A percentile compares a stretch with the other conserved stretches of the same genome.
Conservation (phyloP, 2,329 filamentous ascomycete genomes). For the Ophiosphaerella narmari region DNA sequence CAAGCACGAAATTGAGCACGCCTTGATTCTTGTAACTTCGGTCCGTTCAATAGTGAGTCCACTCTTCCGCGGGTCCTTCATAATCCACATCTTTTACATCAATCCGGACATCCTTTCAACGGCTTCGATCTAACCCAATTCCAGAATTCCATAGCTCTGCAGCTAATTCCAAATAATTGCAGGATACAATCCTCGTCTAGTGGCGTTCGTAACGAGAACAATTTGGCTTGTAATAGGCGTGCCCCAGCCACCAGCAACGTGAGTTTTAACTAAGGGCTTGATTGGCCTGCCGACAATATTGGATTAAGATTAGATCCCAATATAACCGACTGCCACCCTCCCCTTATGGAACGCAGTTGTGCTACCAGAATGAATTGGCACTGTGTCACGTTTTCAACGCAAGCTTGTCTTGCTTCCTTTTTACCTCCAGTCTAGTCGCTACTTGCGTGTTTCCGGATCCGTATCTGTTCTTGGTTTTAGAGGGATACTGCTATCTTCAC, state of each 20-base stretch:
- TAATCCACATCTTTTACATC: conserved; percentile 31
- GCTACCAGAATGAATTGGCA: neutral
- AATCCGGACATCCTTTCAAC: conserved; percentile 8
- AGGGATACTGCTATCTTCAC: too few species aligned
- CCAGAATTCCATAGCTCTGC: conserved; percentile 36
- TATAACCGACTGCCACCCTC: conserved; percentile 27
- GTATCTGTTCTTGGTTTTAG: too few species aligned
- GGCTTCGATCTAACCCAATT: conserved; percentile 37
- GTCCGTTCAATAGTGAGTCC: conserved; percentile 45
- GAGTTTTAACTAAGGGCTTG: conserved; percentile 45
- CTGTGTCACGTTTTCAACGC: too few species aligned
- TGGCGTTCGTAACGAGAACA: conserved; percentile 40
- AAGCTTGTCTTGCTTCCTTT: too few species aligned
- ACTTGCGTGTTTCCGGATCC: too few species aligned
- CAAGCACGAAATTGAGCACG: conserved; percentile 32
- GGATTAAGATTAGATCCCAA: conserved; percentile 43
- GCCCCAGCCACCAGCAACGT: conserved; percentile 48
- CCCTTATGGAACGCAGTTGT: conserved; percentile 35
- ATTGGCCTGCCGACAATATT: conserved; percentile 40
- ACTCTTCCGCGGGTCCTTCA: conserved; percentile 36
- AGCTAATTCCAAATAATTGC: conserved; percentile 42
- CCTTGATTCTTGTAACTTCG: conserved; percentile 23
- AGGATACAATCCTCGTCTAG: conserved; percentile 40
- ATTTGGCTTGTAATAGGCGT: conserved; percentile 38
- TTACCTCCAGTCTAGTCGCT: too few species aligned